Conservation (phyloP, 2,329 filamentous ascomycete species). For the Phyllosticta capitalensis region DNA sequence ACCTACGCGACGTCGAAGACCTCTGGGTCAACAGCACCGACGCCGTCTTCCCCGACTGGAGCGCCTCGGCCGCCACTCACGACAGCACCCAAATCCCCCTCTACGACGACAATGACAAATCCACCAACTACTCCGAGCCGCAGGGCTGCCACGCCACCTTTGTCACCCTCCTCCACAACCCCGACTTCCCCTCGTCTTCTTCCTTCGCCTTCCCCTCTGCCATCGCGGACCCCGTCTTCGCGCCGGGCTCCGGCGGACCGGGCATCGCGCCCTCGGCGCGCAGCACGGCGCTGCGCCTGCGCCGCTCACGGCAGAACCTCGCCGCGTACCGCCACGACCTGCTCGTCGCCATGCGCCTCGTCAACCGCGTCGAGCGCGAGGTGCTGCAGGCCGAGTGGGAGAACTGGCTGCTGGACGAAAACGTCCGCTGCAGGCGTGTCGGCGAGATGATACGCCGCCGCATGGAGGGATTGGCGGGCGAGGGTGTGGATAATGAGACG, state of each 20-base stretch:
- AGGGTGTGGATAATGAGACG: conserved; percentile 5
- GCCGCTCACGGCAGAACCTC: conserved; percentile 71
- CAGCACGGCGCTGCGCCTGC: conserved; percentile 42
- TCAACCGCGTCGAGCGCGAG: conserved; percentile 82
- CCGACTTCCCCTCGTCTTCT: conserved; percentile 1
- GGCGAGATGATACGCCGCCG: conserved; percentile 39
- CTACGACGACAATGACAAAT: neutral
- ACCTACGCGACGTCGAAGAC: conserved; percentile 69
- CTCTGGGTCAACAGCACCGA: conserved; percentile 38
- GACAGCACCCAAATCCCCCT: neutral
- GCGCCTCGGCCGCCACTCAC: neutral
- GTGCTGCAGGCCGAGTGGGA: conserved; percentile 85
- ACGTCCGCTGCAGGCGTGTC: conserved; percentile 59
- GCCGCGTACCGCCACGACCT: conserved; percentile 82
- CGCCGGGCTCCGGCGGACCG: conserved; percentile 6
- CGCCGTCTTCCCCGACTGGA: conserved; percentile 4
- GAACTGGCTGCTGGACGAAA: conserved; percentile 79
- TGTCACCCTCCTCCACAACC: conserved; percentile 21
- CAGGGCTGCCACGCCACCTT: conserved; percentile 27
- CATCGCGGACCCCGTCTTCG: conserved; percentile 16
- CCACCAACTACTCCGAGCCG: neutral
- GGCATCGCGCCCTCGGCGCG: conserved; percentile 14
- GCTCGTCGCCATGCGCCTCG: conserved; percentile 77
- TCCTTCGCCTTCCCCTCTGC: conserved; percentile 7
- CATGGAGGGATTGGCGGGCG: conserved; percentile 17